Evolutionary conservation across 1,284 basidiomycete genomes (phyloP).

Genomic region (Trichosporon sp.): DNA sequence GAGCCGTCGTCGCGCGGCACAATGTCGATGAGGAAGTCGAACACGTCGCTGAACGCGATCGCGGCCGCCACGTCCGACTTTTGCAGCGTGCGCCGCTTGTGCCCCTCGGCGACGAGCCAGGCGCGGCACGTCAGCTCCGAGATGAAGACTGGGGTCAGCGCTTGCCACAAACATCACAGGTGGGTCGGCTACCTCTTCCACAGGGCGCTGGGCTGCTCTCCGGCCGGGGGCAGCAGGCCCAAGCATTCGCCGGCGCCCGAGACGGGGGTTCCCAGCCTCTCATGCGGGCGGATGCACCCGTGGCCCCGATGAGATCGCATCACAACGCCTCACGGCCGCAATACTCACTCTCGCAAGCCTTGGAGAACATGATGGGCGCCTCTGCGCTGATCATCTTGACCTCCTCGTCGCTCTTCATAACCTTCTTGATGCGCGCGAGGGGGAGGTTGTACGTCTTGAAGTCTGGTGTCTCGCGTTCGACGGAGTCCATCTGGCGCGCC

Average conservation of each 20-base stretch:
- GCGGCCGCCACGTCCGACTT: constrained; percentile 87
- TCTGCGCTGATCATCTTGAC: constrained; percentile 98
- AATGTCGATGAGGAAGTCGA: constrained; percentile 76
- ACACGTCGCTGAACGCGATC: constrained; percentile 77
- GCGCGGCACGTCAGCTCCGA: constrained; percentile 88
- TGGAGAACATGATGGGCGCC: constrained; percentile 88
- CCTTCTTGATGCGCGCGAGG: constrained; percentile 88
- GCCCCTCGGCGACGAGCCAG: constrained; percentile 86
- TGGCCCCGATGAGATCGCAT: background rate
- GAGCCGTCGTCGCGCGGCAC: constrained; percentile 70
- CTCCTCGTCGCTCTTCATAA: constrained; percentile 96
- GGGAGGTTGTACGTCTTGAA: constrained; percentile 46
- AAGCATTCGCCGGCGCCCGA: background rate
- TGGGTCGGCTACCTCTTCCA: background rate
- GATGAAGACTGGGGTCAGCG: constrained; percentile 68
- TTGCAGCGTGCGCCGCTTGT: constrained; percentile 84
- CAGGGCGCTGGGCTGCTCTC: no score
- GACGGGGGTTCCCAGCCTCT: background rate
- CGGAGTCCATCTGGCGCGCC: constrained; percentile 47
- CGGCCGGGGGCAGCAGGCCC: no score
- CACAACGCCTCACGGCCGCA: no score
- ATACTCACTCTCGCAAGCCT: constrained; percentile 86
- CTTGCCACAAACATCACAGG: background rate
- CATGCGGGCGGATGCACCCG: background rate
- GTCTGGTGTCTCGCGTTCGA: constrained; percentile 44